These are phyloP conservation scores for Posidonia australis DNA, from an alignment of 106 monocot species.

Conservation along the genomic window DNA sequence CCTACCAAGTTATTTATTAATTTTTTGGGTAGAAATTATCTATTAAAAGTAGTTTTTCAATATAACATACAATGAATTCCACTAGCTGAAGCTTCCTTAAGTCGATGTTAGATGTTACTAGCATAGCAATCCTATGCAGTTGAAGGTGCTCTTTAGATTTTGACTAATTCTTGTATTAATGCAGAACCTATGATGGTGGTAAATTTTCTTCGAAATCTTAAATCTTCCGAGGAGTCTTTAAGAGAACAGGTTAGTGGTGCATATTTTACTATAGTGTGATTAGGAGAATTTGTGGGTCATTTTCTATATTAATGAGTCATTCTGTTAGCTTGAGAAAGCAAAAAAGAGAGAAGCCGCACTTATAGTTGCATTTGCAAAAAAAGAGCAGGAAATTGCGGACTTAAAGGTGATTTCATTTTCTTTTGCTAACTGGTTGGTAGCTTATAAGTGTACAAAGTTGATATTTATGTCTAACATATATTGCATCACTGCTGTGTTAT, in stretches of 20 bases:
- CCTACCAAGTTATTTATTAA: too few relatives aligned
- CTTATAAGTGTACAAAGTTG: neutral
- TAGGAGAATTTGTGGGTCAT: too few relatives aligned
- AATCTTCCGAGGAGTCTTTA: constrained; percentile 83
- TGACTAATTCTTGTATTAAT: constrained; percentile 13
- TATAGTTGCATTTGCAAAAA: constrained; percentile 91
- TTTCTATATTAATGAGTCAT: neutral
- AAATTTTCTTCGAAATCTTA: constrained; percentile 58
- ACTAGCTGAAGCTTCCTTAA: too few relatives aligned
- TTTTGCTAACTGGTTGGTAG: neutral
- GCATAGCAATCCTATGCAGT: too few relatives aligned
- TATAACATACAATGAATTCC: too few relatives aligned
- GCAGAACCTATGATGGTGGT: constrained; percentile 62
- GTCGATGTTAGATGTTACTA: too few relatives aligned
- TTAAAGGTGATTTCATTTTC: constrained; percentile 66
- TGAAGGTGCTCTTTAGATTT: neutral
- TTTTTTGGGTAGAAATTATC: too few relatives aligned
- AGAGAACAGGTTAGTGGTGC: constrained; percentile 68
- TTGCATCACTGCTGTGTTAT: too few relatives aligned
- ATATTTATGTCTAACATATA: too few relatives aligned
- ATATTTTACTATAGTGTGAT: neutral
- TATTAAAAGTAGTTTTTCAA: too few relatives aligned
- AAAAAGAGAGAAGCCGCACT: constrained; percentile 97
- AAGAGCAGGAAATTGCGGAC: constrained; percentile 92
- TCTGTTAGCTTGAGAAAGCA: constrained; percentile 86